Conservation (phyloP, 164 flowering plant species). For the Macadamia tetraphylla region DNA sequence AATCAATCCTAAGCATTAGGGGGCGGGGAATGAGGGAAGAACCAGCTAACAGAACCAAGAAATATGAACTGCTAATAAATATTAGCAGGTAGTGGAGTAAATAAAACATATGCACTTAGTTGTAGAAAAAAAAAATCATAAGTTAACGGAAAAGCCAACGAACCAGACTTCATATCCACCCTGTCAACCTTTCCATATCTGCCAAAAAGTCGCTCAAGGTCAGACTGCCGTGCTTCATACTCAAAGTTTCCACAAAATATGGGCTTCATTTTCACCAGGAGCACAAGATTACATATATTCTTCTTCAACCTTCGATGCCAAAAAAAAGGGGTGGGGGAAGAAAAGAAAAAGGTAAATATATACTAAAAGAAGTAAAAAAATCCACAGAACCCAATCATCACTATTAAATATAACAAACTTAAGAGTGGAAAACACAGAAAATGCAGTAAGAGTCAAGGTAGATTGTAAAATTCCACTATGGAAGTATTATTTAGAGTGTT, state of each 20-base stretch:
- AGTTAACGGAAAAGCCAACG: slow-evolving; percentile 11
- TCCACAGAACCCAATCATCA: too few relatives aligned
- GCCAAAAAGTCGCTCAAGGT: slow-evolving; percentile 77
- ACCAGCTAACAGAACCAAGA: not conserved
- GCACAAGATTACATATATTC: not conserved
- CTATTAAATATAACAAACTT: too few relatives aligned
- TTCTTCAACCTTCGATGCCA: not conserved
- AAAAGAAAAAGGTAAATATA: too few relatives aligned
- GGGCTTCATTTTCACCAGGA: slow-evolving; percentile 40
- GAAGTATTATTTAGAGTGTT: too few relatives aligned
- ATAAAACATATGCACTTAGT: too few relatives aligned
- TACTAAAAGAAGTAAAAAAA: too few relatives aligned
- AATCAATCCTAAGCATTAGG: not conserved
- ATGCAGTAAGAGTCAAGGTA: too few relatives aligned
- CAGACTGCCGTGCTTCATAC: slow-evolving; percentile 81
- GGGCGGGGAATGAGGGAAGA: not conserved
- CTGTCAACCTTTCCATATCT: slow-evolving; percentile 89
- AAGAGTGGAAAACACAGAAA: too few relatives aligned
- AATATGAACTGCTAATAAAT: not conserved
- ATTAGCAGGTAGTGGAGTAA: not conserved
- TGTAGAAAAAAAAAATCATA: not conserved
- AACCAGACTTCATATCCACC: slow-evolving; percentile 96
- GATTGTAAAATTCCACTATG: too few relatives aligned
- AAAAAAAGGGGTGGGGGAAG: too few relatives aligned
- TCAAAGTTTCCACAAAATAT: slow-evolving; percentile 94